Base-by-base conservation (phyloP, 768 basidiomycete genomes). In the Trametes sanguinea region DNA sequence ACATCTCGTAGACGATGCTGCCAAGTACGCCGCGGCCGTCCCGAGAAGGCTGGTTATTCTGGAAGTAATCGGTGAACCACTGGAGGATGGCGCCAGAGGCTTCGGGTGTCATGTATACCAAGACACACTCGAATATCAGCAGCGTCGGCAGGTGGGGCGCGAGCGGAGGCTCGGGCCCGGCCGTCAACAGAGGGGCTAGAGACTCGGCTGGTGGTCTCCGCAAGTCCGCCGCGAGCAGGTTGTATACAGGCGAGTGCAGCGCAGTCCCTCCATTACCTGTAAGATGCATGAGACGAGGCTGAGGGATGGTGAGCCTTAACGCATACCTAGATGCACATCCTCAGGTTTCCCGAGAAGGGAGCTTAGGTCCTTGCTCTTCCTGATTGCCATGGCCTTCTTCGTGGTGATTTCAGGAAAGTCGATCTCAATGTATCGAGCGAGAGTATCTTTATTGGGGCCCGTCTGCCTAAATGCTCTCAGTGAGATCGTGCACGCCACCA, bases 1-100 rank as follows among this genome's bases (percentile, higher is more conserved):
- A 95, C 91, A 98, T 98, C 72, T 98, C 96, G 69, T 98, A 98
- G 16, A 94, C 81, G 8, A 94, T 74, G 2, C 81, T 83, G 30
- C 85, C 87, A 1, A 85, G 76, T 1, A 78, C 69, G 35, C 61
- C 69, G 1, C 42, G 11, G 39, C 68, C 61, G 55, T 53, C 66
- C 47, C 68, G 62, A 39, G 59, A 10, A 1, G 48, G 48, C 14
- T n/a, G 3, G 13, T 44, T 51, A 16, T 62, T 7, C 1, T 76
- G 71, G 69, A 84, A 86, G 59, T 80, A 80, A 57, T 83, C 76
- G 2, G 82, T 78, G 69, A 95, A 94, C 90, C 92, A 95, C 40
- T 76, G 73, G 2, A 97, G 76, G 11, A 97, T 70, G 0, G 76
- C 76, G 32, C 81, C 77, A 1, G 88, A 87, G 3, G 80, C 76